Base-by-base conservation (phyloP, 192 early-diverging fungal species). In the Kappamyces sp. region DNA sequence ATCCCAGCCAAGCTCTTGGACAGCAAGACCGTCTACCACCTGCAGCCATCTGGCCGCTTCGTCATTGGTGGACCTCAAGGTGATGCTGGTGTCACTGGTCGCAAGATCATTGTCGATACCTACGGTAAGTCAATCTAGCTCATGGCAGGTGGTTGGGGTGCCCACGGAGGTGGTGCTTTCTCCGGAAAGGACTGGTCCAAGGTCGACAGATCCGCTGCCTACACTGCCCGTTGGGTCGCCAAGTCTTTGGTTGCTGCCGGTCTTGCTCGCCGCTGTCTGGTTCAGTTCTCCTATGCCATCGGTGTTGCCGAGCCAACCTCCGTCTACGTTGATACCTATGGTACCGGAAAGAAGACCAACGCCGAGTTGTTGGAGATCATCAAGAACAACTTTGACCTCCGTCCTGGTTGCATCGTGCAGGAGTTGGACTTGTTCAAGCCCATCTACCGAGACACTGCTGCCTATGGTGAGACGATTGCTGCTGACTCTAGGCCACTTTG, bases 151-250 rank as follows among this genome's bases (percentile, higher is more conserved):
- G 92, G 92, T 71, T 90, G 90, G 76, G 88, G 87, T 76, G 90
- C 90, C 63, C 90, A 95, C 84, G 92, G 88, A 75, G 92, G 96
- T 68, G 96, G 96, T 85, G 93, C 93, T 73, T 96, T 99, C 89
- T 96, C 93, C 60, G 96, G 96, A 60, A 98, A 98, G 86, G 96
- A 96, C 83, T 97, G 90, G 88, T 94, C 91, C 86, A 96, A 96
- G 89, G 93, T 98, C 68, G 93, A 94, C 75, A 90, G 96, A 76
- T 94, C 91, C 39, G 94, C 93, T 67, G 94, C 94, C 61, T 98
- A 96, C 77, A 89, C 94, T 47, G 90, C 88, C 57, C 91, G 94
- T 66, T 97, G 93, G 88, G 89, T 99, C 67, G 91, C 96, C 77
- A 96, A 98, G 86, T 96, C 91, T 41, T 75, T 96, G 61, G 91